These are phyloP conservation scores for Ophiosphaerella herpotricha DNA, from an alignment of 2,329 filamentous ascomycete species.

Conservation along the genomic window DNA sequence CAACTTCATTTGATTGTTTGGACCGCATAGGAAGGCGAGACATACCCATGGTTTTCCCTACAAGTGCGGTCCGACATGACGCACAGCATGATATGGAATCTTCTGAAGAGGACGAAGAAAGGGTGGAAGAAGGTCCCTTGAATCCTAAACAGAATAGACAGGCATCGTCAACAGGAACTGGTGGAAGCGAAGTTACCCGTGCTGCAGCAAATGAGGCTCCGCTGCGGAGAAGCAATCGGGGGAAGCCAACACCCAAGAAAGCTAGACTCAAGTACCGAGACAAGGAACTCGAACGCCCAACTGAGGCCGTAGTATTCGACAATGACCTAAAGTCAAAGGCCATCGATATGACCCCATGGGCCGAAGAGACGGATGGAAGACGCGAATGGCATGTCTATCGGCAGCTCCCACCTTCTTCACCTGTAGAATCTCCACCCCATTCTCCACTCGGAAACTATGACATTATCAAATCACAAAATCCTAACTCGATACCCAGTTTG, in stretches of 20 bases:
- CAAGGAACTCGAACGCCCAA: no score
- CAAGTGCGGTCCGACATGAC: conserved; percentile 3
- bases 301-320: no score
- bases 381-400: conserved; percentile 9
- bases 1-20: conserved; percentile 13
- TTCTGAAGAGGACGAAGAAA: no score
- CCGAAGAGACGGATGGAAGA: conserved; percentile 7
- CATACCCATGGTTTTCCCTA: neutral
- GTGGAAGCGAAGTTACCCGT: no score
- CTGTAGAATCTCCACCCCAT: conserved; percentile 10
- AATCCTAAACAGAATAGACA: no score
- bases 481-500: neutral
- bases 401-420: neutral
- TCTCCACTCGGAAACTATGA: neutral
- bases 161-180: no score
- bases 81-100: neutral
- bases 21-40: neutral
- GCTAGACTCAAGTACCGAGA: no score
- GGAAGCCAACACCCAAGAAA: no score
- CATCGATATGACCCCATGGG: neutral
- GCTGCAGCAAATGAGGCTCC: no score
- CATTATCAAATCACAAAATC: neutral
- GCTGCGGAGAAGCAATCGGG: no score
- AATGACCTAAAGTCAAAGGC: neutral
- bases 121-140: no score